Conservation (phyloP, 176 grass and related monocot species). For the Bonia amplexicaulis region DNA sequence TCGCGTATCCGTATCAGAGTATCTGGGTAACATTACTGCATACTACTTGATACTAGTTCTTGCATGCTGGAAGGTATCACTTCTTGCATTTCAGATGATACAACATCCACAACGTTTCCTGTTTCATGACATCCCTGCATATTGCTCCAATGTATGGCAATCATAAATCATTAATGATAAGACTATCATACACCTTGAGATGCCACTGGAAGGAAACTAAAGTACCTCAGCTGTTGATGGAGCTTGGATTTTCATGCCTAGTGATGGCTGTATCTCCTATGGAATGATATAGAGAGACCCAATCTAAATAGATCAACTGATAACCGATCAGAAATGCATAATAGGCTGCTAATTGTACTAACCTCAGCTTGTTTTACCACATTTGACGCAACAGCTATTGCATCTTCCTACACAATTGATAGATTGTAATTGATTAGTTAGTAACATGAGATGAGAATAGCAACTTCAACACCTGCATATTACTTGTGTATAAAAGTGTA, state of each 20-base stretch:
- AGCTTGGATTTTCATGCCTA: not conserved
- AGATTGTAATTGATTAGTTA: not conserved
- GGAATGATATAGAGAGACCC: not conserved
- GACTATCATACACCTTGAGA: not conserved
- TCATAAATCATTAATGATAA: slow-evolving; percentile 5
- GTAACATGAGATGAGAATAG: not conserved
- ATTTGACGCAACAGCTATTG: not conserved
- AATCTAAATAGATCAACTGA: not conserved
- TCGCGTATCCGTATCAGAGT: no score
- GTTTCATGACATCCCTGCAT: slow-evolving; percentile 8
- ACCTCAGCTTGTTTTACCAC: not conserved
- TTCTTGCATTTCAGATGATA: not conserved
- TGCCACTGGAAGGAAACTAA: not conserved
- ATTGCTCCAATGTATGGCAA: not conserved
- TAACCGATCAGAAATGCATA: not conserved
- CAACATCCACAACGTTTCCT: not conserved
- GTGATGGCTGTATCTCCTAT: not conserved
- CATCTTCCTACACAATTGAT: slow-evolving; percentile 31
- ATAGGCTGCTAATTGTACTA: not conserved
- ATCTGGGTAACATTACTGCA: no score
- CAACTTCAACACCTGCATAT: not conserved
- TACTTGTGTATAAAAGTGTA: not conserved
- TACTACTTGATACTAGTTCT: not conserved
- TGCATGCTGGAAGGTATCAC: not conserved
- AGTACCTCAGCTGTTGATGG: slow-evolving; percentile 6